These are phyloP conservation scores for Lipomyces kockii DNA, from an alignment of 805 yeast species.

Conservation along the genomic window DNA sequence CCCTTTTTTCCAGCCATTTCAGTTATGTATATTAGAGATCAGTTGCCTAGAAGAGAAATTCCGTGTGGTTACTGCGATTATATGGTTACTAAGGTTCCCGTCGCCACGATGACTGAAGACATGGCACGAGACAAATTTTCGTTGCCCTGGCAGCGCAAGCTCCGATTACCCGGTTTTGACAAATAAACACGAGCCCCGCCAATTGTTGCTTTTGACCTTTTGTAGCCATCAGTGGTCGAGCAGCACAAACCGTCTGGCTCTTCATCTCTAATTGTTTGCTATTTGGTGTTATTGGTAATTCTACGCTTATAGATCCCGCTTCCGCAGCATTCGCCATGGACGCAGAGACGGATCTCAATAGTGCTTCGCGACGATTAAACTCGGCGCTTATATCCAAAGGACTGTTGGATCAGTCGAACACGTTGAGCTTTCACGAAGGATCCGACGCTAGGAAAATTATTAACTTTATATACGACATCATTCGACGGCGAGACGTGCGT, in stretches of 20 bases:
- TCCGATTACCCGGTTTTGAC: background rate
- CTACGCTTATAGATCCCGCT: background rate
- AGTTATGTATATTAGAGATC: background rate
- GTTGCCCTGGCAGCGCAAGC: background rate
- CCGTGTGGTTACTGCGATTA: background rate
- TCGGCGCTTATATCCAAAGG: conserved; percentile 29
- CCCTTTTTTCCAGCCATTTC: conserved; percentile 19
- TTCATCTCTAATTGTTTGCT: background rate
- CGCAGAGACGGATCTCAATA: conserved; percentile 30
- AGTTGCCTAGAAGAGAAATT: background rate
- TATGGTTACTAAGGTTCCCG: background rate
- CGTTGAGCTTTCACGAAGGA: conserved; percentile 20
- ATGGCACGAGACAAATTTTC: background rate
- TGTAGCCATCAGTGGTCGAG: no score
- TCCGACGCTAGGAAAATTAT: conserved; percentile 28
- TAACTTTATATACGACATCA: conserved; percentile 27
- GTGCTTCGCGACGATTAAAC: conserved; percentile 32
- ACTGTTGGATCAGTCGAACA: conserved; percentile 11
- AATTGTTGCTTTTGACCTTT: background rate
- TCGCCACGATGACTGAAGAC: background rate
- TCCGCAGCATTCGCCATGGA: conserved; percentile 19
- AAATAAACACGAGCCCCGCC: background rate
- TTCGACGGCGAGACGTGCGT: conserved; percentile 24
- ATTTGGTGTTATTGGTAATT: background rate
- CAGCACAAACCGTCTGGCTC: background rate